Conservation (phyloP, 306 rosid genomes). For the Lotus japonicus region DNA sequence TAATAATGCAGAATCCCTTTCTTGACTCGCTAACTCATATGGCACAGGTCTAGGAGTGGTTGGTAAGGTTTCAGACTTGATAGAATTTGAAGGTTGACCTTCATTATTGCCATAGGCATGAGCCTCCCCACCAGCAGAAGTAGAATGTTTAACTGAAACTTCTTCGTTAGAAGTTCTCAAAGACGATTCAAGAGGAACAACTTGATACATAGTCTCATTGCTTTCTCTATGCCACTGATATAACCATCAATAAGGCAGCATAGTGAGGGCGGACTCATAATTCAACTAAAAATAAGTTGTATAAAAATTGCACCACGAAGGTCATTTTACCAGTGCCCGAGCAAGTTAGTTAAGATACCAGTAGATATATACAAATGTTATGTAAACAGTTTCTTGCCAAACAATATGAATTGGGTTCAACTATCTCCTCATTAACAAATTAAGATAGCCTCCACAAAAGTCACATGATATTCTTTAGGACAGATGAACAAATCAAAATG, state of each 20-base stretch:
- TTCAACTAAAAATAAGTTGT: too few relatives aligned
- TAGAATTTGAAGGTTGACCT: constrained; percentile 18
- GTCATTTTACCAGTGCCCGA: too few relatives aligned
- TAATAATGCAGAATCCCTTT: constrained; percentile 71
- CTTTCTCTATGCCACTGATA: constrained; percentile 38
- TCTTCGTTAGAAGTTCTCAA: constrained; percentile 31
- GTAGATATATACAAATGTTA: too few relatives aligned
- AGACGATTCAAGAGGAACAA: constrained; percentile 27
- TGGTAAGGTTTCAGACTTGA: constrained; percentile 24
- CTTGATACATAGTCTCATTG: constrained; percentile 34
- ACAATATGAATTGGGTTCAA: too few relatives aligned
- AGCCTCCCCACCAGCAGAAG: constrained; percentile 19
- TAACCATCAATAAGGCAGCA: constrained; percentile 21
- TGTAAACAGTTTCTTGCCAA: too few relatives aligned
- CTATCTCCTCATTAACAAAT: too few relatives aligned
- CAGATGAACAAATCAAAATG: too few relatives aligned
- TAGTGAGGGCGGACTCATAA: too few relatives aligned
- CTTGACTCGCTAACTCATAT: constrained; percentile 54
- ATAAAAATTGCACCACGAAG: too few relatives aligned
- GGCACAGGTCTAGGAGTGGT: constrained; percentile 36
- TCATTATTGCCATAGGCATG: constrained; percentile 23
- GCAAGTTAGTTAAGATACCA: too few relatives aligned
- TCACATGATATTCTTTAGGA: too few relatives aligned
- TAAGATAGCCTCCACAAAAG: not conserved
- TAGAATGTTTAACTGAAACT: constrained; percentile 32